Base-by-base conservation (phyloP, 2,329 filamentous ascomycete species). In the Stachybotrys echinatus region DNA sequence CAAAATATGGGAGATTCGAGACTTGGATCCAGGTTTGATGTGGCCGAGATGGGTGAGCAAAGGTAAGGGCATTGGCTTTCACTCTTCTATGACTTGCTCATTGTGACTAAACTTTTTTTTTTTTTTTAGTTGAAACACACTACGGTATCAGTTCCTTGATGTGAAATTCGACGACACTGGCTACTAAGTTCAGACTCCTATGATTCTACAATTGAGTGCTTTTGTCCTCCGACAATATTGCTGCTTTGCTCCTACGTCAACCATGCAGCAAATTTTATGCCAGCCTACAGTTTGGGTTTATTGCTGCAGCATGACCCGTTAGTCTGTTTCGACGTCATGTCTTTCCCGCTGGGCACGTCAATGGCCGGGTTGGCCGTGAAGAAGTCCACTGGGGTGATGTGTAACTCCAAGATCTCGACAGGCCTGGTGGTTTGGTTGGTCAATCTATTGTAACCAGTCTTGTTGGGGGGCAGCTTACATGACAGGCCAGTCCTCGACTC, bases 401-500 rank as follows among this genome's bases (percentile, higher is more conserved):
- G 61, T 0, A 79, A 71, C 52, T 66, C 67, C 52, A 77, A 63
- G 42, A 68, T 74, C 61, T 85, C 82, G 54, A 74, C 75, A 0
- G 82, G 82, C 50, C 50, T 52, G 20, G n/a, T n/a, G n/a, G n/a
- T n/a, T n/a, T n/a, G 20, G 23, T 46, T 19, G 23, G n/a, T 18
- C 39, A 4, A 34, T 46, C 1, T 43, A 18, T 39, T 39, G 5
- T 17, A 17, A 39, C 31, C 10, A 37, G n/a, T 37, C 10, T 37
- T 37, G 31, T 10, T 10, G n/a, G 14, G 22, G 19, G 12, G 12
- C 18, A 12, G 69, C 74, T 70, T 58, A 76, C 74, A 76, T 77
- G 10, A 76, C 74, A 5, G 74, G 74, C 74, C 74, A 76, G 52
- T 77, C 73, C 55, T 77, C 73, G 5, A 75, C 69, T 5, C 73